phyloP scores from a whole-genome alignment of 1,284 basidiomycete species.

The Mycosarcoma mackinlayi region DNA sequence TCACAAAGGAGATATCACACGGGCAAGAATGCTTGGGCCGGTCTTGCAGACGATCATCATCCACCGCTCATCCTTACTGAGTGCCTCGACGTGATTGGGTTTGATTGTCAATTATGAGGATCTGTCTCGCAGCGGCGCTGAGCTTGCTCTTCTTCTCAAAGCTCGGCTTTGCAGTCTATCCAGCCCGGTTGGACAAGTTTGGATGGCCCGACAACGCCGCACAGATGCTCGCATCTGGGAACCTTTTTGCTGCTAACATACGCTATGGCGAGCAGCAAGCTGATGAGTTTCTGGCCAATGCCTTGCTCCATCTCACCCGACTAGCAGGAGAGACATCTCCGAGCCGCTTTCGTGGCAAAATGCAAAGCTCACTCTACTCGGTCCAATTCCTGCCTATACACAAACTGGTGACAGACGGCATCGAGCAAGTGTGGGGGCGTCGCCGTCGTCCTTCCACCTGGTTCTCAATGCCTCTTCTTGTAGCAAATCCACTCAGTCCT shows the following conservation, averaged over 20 bases:
- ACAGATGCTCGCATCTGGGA: neutral
- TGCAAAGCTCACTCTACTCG: neutral
- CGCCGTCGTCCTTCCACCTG: neutral
- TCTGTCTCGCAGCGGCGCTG: neutral
- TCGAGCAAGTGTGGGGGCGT: neutral
- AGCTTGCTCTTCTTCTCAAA: neutral
- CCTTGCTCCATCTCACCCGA: slow-evolving; percentile 1
- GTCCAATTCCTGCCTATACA: neutral
- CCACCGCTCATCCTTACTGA: no score
- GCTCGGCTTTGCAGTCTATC: neutral
- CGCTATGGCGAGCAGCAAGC: slow-evolving; percentile 8
- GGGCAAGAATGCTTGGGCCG: no score
- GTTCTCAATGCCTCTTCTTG: slow-evolving; percentile 7
- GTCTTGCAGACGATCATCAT: no score
- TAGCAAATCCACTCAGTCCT: neutral
- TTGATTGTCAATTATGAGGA: no score
- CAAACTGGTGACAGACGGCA: neutral
- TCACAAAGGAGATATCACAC: no score
- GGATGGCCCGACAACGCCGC: slow-evolving; percentile 4
- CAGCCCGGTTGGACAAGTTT: neutral
- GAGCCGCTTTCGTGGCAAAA: neutral
- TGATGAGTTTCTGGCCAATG: slow-evolving; percentile 13
- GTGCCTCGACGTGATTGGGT: no score
- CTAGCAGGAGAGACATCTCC: no score
- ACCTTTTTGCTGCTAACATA: neutral